Evolutionary conservation across 129 eudicot genomes (phyloP).

Genomic region (Heracleum sosnowskyi): DNA sequence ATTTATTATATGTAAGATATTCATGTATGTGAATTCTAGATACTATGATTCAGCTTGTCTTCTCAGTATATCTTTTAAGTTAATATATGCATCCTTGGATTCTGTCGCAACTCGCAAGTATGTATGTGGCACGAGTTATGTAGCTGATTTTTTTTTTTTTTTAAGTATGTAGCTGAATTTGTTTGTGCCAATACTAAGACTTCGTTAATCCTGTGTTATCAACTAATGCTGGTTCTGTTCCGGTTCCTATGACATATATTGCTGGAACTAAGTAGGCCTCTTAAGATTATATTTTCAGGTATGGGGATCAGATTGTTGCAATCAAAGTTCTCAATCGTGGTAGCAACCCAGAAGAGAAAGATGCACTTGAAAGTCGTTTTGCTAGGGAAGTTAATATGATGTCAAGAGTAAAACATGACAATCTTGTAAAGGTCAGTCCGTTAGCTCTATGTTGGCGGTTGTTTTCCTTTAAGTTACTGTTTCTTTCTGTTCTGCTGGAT

Average conservation of each 20-base stretch:
- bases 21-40: neutral
- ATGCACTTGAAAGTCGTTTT: conserved; percentile 76
- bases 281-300: conserved; percentile 35
- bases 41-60: neutral
- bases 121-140: neutral
- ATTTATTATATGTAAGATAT: neutral
- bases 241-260: neutral
- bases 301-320: conserved; percentile 73
- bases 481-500: neutral
- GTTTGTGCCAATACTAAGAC: neutral
- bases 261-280: conserved; percentile 19
- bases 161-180: neutral
- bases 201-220: neutral
- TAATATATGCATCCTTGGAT: neutral
- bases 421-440: conserved; percentile 72
- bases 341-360: conserved; percentile 60
- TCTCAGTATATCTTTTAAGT: neutral
- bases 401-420: conserved; percentile 87
- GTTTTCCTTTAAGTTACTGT: neutral
- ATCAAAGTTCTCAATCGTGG: conserved; percentile 88
- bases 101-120: neutral
- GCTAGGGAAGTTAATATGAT: conserved; percentile 91
- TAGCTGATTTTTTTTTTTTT: too few species aligned
- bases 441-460: neutral
- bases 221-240: neutral